Percentiles rank a stretch among this genome's conserved stretches.
Evolutionary conservation across 2,329 filamentous ascomycete genomes (phyloP).

Genomic region (Alternaria conjuncta): DNA sequence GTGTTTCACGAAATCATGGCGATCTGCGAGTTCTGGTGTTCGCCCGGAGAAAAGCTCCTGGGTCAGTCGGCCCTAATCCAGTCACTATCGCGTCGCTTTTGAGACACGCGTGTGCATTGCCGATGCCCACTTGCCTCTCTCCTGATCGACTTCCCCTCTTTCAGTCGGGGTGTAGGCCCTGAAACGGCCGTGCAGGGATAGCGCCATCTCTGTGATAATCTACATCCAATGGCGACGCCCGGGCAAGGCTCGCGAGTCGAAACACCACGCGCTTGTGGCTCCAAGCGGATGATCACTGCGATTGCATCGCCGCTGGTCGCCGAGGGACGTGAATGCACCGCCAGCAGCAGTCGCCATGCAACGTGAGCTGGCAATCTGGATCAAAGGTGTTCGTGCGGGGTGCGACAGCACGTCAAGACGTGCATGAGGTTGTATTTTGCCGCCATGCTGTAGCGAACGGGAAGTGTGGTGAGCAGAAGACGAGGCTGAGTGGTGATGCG

Average conservation of each 20-base stretch:
- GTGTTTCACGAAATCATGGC: background rate
- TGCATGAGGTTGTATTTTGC: background rate
- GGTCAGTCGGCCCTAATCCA: background rate
- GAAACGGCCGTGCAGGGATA: conserved; percentile 17
- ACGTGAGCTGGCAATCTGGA: background rate
- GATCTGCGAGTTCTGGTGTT: conserved; percentile 3
- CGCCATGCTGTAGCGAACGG: background rate
- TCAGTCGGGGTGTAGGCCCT: conserved; percentile 4
- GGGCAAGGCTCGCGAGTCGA: conserved; percentile 2
- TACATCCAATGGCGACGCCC: conserved; percentile 2
- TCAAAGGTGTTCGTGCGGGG: background rate
- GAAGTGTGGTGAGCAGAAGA: background rate
- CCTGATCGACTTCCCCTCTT: conserved; percentile 13
- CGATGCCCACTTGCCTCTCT: conserved; percentile 3
- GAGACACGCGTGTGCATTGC: background rate
- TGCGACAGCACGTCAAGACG: background rate
- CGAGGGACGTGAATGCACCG: background rate
- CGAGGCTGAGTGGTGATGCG: background rate
- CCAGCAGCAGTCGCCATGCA: background rate
- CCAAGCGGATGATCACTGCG: conserved; percentile 5
- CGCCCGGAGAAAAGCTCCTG: background rate
- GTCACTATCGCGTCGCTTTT: background rate
- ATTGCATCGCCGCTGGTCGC: background rate
- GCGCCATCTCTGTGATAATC: background rate
- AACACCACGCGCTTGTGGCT: conserved; percentile 1